A percentile compares a stretch with the other conserved stretches of the same genome.
Evolutionary conservation across 2,329 filamentous ascomycete genomes (phyloP).

Genomic region (Myotisia sp.): DNA sequence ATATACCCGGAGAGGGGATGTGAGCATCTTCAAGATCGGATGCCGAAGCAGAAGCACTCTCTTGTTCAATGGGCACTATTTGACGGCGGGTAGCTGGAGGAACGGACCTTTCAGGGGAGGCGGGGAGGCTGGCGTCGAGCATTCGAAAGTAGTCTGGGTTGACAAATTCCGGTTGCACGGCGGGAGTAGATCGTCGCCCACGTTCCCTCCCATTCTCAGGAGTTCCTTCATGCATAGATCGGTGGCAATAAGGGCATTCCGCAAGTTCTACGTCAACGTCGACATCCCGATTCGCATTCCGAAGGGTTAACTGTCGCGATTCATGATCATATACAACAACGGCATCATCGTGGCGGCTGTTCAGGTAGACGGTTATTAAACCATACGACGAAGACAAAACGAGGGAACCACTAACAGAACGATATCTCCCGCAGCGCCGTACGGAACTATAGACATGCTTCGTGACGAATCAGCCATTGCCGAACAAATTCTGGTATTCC

Average conservation of each 20-base stretch:
- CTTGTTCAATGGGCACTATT: constrained; percentile 31
- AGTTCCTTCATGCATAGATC: constrained; percentile 43
- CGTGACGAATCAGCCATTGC: constrained; percentile 11
- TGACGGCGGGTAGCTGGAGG: constrained; percentile 39
- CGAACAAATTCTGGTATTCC: constrained; percentile 1
- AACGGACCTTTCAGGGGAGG: constrained; percentile 4
- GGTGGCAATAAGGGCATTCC: constrained; percentile 85
- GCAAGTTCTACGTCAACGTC: constrained; percentile 41
- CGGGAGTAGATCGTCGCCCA: constrained; percentile 21
- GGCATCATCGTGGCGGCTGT: constrained; percentile 78
- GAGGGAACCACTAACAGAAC: constrained; percentile 32
- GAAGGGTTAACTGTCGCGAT: constrained; percentile 73
- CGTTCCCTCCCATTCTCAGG: constrained; percentile 25
- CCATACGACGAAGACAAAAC: too few relatives aligned
- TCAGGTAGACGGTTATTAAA: too few relatives aligned
- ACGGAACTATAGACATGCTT: constrained; percentile 31
- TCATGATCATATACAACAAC: constrained; percentile 80
- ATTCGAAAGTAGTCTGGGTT: constrained; percentile 92
- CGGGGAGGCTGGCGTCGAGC: constrained; percentile 50
- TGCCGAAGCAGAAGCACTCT: constrained; percentile 6
- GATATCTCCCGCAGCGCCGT: constrained; percentile 30
- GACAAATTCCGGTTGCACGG: constrained; percentile 45
- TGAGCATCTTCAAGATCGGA: background rate
- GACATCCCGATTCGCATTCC: constrained; percentile 38
- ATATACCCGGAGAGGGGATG: constrained; percentile 47